These are phyloP conservation scores for Kitagawia praeruptora DNA, from an alignment of 129 eudicot genomes.

Conservation along the genomic window DNA sequence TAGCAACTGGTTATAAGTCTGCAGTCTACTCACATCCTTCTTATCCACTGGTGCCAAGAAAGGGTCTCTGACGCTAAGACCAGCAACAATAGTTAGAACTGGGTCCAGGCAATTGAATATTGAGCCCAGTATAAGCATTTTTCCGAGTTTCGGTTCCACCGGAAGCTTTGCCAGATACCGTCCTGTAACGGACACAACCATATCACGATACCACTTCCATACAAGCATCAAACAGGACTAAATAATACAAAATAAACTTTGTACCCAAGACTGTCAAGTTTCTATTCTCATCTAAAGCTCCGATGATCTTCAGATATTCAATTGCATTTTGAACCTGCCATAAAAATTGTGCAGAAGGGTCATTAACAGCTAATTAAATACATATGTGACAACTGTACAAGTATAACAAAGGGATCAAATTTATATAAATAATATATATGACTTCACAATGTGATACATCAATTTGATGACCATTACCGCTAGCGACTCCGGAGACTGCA, in stretches of 20 bases:
- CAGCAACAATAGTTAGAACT: constrained; percentile 76
- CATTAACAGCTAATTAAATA: background rate
- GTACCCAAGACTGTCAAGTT: constrained; percentile 79
- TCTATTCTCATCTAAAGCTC: constrained; percentile 84
- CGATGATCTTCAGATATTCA: constrained; percentile 80
- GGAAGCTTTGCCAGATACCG: constrained; percentile 86
- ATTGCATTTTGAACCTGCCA: constrained; percentile 90
- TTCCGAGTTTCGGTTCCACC: constrained; percentile 96
- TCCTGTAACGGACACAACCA: constrained; percentile 42
- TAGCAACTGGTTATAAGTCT: background rate
- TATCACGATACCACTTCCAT: constrained; percentile 2
- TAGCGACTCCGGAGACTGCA: constrained; percentile 82
- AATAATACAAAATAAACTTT: constrained; percentile 2
- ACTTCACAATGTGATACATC: background rate
- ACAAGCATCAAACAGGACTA: constrained; percentile 10
- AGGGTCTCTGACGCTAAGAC: constrained; percentile 92
- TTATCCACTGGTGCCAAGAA: constrained; percentile 89
- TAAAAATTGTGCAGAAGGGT: background rate
- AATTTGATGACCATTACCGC: constrained; percentile 56
- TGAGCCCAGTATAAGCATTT: constrained; percentile 87
- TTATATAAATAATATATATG: background rate
- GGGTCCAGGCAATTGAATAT: constrained; percentile 82
- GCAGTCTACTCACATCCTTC: constrained; percentile 63
- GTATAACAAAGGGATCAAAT: background rate
- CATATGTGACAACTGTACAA: background rate